Evolutionary conservation across 108 stramenopile species (phyloP).

Genomic region (Discostella stelligeroides): DNA sequence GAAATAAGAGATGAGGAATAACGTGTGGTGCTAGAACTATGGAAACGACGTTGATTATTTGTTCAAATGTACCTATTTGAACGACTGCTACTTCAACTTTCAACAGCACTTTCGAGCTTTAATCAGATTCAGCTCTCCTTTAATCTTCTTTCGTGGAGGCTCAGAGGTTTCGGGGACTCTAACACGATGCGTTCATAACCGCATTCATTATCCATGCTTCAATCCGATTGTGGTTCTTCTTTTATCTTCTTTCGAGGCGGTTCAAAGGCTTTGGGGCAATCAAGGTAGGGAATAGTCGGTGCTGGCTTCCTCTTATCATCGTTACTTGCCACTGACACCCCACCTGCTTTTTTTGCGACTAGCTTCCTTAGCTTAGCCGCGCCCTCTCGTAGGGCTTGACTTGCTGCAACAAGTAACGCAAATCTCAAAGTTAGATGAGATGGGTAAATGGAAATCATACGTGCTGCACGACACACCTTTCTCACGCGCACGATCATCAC

Average conservation of each 20-base stretch:
- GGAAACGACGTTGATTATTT: too few species aligned
- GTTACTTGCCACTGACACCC: not conserved
- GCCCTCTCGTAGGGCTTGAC: constrained; percentile 50
- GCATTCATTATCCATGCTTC: not conserved
- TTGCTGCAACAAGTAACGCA: constrained; percentile 18
- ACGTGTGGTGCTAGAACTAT: not conserved
- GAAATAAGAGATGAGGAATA: constrained; percentile 62
- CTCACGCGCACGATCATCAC: constrained; percentile 38
- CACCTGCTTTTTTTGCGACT: not conserved
- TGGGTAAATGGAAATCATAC: not conserved
- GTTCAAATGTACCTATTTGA: too few species aligned
- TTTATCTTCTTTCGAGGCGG: constrained; percentile 37
- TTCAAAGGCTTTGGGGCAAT: constrained; percentile 29
- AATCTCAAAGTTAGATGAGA: not conserved
- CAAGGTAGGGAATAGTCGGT: constrained; percentile 6
- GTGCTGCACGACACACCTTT: constrained; percentile 17
- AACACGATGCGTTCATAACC: too few species aligned
- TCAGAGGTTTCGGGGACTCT: too few species aligned
- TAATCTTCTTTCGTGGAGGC: too few species aligned
- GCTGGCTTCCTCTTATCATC: not conserved
- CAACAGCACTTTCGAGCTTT: too few species aligned
- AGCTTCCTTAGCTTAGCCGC: constrained; percentile 46
- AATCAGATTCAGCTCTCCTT: too few species aligned
- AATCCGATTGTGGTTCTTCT: not conserved
- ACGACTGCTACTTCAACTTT: too few species aligned